Evolutionary conservation across 257 asterid genomes (phyloP).

Genomic region (Marsdenia floribunda): DNA sequence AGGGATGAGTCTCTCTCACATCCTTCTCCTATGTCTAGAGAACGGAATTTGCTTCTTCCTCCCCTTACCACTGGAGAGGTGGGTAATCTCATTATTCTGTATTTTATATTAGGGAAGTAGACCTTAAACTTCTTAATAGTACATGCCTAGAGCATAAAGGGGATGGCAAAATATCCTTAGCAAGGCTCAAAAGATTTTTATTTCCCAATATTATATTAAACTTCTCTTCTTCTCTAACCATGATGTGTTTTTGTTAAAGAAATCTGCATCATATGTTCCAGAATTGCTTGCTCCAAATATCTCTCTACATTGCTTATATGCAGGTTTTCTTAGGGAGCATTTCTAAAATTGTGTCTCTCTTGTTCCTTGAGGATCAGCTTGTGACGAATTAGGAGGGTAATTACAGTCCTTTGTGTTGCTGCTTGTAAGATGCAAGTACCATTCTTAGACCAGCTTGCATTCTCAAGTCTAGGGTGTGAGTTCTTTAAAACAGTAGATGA

Average conservation of each 20-base stretch:
- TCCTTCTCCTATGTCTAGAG: no score
- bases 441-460: background rate
- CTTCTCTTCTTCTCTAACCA: no score
- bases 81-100: no score
- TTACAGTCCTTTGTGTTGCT: background rate
- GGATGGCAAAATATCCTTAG: no score
- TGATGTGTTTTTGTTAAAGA: background rate
- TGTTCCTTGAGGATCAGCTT: background rate
- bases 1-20: no score
- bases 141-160: no score
- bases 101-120: no score
- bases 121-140: no score
- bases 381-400: background rate
- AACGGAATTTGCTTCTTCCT: no score
- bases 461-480: background rate
- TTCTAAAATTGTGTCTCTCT: background rate
- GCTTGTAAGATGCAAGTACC: background rate
- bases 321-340: background rate
- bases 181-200: no score
- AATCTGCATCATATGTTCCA: background rate
- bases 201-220: no score
- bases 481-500: background rate
- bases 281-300: background rate
- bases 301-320: background rate
- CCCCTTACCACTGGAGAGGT: no score